These are phyloP conservation scores for Jatropha curcas DNA, from an alignment of 345 rosid species.

Conservation along the genomic window DNA sequence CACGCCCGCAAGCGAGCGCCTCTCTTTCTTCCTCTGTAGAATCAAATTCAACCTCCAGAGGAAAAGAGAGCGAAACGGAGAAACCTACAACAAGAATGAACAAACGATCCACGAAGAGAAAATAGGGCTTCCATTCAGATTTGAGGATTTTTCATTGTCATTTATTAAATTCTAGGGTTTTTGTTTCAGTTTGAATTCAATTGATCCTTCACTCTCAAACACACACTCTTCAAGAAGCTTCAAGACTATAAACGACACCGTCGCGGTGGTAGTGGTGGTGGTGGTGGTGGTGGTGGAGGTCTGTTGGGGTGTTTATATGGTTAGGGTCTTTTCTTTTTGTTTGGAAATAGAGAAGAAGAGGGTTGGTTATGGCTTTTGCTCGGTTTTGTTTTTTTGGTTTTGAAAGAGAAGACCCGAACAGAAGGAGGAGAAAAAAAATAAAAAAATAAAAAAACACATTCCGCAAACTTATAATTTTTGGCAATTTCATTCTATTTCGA, in stretches of 20 bases:
- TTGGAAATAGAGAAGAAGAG: not conserved
- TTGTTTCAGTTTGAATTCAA: not conserved
- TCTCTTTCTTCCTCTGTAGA: slow-evolving; percentile 15
- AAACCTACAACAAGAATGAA: slow-evolving; percentile 36
- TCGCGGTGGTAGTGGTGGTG: not conserved
- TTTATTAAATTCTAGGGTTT: slow-evolving; percentile 36
- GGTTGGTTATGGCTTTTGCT: not conserved
- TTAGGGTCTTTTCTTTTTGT: not conserved
- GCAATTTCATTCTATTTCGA: too few relatives aligned
- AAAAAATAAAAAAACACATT: not conserved
- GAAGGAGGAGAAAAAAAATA: not conserved
- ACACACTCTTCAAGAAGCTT: not conserved
- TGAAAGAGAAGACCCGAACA: not conserved
- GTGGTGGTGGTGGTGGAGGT: not conserved
- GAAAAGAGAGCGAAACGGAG: slow-evolving; percentile 41
- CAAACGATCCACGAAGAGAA: slow-evolving; percentile 33
- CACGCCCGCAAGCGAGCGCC: not conserved
- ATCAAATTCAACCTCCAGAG: slow-evolving; percentile 40
- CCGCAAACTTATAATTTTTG: too few relatives aligned
- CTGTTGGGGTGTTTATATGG: not conserved
- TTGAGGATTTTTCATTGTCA: slow-evolving; percentile 41
- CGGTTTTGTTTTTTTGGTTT: not conserved
- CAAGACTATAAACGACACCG: not conserved
- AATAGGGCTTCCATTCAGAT: slow-evolving; percentile 60
- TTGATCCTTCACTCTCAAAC: not conserved